Evolutionary conservation across 148 eudicot genomes (phyloP).

Genomic region (Vaccinium myrtillus): DNA sequence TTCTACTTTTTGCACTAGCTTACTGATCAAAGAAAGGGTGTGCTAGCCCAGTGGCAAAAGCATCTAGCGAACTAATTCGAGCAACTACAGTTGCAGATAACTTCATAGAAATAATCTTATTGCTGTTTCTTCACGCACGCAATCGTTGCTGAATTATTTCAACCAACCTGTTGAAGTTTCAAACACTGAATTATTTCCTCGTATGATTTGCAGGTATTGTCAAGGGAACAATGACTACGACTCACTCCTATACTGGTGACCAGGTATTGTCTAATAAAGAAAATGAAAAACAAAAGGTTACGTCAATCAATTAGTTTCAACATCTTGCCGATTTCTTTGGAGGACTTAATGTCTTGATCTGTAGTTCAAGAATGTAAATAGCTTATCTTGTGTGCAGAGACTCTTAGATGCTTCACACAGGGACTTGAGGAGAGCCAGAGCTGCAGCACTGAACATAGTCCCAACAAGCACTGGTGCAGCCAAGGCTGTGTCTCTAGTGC

Average conservation of each 20-base stretch:
- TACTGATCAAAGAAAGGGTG: too few species aligned
- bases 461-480: conserved; percentile 99
- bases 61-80: too few species aligned
- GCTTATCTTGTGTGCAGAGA: conserved; percentile 46
- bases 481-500: conserved; percentile 92
- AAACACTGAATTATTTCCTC: not conserved
- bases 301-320: not conserved
- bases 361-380: not conserved
- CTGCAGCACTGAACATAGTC: conserved; percentile 96
- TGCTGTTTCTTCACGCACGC: too few species aligned
- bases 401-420: conserved; percentile 95
- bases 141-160: not conserved
- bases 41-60: too few species aligned
- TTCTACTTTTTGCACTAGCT: not conserved
- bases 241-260: conserved; percentile 99
- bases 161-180: not conserved
- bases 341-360: not conserved
- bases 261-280: conserved; percentile 46
- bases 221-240: conserved; percentile 99
- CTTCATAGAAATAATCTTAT: too few species aligned
- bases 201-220: conserved; percentile 66
- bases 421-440: conserved; percentile 96
- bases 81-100: too few species aligned
- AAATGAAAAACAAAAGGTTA: not conserved
- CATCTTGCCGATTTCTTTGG: not conserved